phyloP scores from a whole-genome alignment of 495 filamentous ascomycete species.

The Penicillium soppii region DNA sequence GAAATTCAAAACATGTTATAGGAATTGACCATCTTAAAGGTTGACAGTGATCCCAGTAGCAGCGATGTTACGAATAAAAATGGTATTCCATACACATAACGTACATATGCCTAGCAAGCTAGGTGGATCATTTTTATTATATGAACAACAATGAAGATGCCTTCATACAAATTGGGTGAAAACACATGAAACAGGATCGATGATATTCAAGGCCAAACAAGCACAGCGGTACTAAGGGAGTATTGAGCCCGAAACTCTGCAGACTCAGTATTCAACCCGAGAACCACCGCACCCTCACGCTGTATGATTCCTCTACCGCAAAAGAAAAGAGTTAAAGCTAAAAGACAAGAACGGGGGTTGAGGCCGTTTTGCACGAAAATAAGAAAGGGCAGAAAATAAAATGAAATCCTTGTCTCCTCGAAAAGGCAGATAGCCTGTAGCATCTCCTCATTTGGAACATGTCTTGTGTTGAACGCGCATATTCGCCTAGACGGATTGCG shows the following conservation, averaged over 20 bases:
- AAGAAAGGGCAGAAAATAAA: conserved; percentile 10
- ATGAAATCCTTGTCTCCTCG: conserved; percentile 1
- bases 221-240: no score
- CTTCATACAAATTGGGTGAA: no score
- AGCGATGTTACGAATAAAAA: no score
- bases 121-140: no score
- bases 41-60: no score
- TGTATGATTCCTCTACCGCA: neutral
- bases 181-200: no score
- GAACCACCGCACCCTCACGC: neutral
- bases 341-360: neutral
- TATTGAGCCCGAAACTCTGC: neutral
- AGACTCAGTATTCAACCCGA: neutral
- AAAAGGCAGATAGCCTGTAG: neutral
- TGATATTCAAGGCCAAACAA: no score
- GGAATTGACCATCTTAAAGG: no score
- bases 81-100: no score
- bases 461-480: conserved; percentile 26
- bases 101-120: no score
- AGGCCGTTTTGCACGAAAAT: conserved; percentile 6
- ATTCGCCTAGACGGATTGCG: neutral
- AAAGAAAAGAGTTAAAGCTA: neutral
- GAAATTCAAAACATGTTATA: no score
- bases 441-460: conserved; percentile 3
- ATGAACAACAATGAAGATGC: no score